These are phyloP conservation scores for Russula vinacea DNA, from an alignment of 768 basidiomycete genomes.

Conservation along the genomic window DNA sequence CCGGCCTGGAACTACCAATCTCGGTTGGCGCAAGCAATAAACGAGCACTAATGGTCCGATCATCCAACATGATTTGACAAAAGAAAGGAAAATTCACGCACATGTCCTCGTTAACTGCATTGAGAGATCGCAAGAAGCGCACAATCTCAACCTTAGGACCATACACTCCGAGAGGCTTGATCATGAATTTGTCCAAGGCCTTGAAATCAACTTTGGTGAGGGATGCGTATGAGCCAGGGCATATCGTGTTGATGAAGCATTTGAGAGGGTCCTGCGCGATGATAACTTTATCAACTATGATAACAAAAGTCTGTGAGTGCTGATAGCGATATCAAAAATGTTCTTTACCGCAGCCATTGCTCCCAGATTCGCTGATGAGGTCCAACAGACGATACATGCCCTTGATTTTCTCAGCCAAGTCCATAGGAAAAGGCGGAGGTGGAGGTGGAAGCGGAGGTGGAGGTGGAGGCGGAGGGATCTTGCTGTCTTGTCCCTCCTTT, in stretches of 20 bases:
- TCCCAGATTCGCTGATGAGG: constrained; percentile 49
- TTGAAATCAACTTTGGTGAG: constrained; percentile 33
- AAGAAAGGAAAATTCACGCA: constrained; percentile 33
- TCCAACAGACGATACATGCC: constrained; percentile 54
- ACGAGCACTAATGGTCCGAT: constrained; percentile 36
- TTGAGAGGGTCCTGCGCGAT: constrained; percentile 51
- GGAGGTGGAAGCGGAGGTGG: too few species aligned
- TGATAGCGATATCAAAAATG: background rate
- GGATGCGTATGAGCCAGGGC: constrained; percentile 50
- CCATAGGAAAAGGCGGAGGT: background rate
- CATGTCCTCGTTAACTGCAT: constrained; percentile 41
- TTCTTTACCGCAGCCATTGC: constrained; percentile 49
- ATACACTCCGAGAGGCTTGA: constrained; percentile 56
- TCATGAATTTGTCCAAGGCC: constrained; percentile 42
- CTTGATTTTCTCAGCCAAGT: constrained; percentile 33
- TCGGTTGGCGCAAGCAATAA: constrained; percentile 26
- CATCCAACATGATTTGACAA: background rate
- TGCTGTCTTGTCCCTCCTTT: background rate
- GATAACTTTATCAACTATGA: constrained; percentile 58
- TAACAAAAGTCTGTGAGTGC: background rate
- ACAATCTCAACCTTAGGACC: constrained; percentile 54
- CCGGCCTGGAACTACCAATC: constrained; percentile 29
- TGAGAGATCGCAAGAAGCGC: constrained; percentile 41
- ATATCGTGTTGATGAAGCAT: constrained; percentile 46
- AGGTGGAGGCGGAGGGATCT: too few species aligned